These are phyloP conservation scores for Aspergillus panamensis DNA, from an alignment of 495 filamentous ascomycete species.

Conservation along the genomic window DNA sequence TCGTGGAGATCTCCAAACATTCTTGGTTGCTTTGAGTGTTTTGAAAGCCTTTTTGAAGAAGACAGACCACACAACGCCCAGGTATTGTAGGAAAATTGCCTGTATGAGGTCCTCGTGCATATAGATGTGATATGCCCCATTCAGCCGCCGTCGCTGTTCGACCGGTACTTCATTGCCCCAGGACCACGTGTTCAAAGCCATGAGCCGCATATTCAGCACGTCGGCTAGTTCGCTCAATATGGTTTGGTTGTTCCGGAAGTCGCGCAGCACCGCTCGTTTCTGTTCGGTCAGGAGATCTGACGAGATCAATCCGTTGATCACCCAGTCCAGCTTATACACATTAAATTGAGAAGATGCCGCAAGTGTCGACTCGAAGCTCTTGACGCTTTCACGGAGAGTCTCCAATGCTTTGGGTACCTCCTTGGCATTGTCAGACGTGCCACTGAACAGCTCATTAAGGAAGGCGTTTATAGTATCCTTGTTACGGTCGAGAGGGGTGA, in stretches of 20 bases:
- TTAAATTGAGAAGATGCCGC: slow-evolving; percentile 3
- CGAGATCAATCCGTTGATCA: slow-evolving; percentile 6
- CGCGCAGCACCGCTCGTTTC: slow-evolving; percentile 12
- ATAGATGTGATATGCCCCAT: slow-evolving; percentile 14
- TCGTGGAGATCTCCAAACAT: slow-evolving; percentile 12
- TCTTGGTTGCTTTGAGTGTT: not conserved
- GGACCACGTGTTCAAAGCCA: slow-evolving; percentile 12
- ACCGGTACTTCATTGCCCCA: slow-evolving; percentile 13
- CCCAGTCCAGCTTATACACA: not conserved
- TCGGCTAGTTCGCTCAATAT: slow-evolving; percentile 13
- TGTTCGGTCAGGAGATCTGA: slow-evolving; percentile 17
- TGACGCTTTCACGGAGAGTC: slow-evolving; percentile 2
- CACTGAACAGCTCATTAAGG: slow-evolving; percentile 8
- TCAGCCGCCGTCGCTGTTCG: slow-evolving; percentile 15
- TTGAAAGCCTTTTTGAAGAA: slow-evolving; percentile 10
- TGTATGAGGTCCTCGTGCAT: slow-evolving; percentile 22
- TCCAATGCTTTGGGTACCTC: slow-evolving; percentile 1
- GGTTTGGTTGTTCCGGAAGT: slow-evolving; percentile 12
- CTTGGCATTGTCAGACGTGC: slow-evolving; percentile 3
- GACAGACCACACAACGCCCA: slow-evolving; percentile 15
- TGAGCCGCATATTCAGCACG: slow-evolving; percentile 18
- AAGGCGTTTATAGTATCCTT: not conserved
- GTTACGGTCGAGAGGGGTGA: slow-evolving; percentile 4
- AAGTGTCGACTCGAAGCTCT: slow-evolving; percentile 2
- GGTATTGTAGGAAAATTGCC: slow-evolving; percentile 17